Conservation (phyloP, 2,329 filamentous ascomycete genomes). For the Talaromyces sp. region DNA sequence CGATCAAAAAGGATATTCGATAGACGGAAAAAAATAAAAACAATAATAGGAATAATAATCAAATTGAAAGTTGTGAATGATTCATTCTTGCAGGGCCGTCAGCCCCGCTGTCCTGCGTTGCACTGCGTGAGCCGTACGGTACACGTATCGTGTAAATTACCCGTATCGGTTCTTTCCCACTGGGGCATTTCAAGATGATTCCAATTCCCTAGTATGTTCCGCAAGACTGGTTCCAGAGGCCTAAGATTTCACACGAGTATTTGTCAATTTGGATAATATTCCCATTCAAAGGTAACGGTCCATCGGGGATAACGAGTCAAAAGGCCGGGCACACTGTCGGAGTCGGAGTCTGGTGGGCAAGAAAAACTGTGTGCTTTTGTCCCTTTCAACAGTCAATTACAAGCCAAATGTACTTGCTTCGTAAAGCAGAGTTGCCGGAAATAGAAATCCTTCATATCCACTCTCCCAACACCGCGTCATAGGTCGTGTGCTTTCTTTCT, state of each 20-base stretch:
- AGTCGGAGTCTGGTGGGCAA: background rate
- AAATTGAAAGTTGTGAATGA: background rate
- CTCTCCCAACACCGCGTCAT: background rate
- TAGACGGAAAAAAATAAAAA: background rate
- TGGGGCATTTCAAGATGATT: background rate
- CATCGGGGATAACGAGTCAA: background rate
- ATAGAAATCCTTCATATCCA: background rate
- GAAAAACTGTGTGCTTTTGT: too few relatives aligned
- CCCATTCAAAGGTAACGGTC: background rate
- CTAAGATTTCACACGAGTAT: background rate
- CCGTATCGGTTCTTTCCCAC: background rate
- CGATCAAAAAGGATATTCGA: background rate
- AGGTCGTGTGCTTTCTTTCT: background rate
- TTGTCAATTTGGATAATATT: background rate
- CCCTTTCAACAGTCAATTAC: too few relatives aligned
- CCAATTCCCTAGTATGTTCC: background rate
- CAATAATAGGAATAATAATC: background rate
- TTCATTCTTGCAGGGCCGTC: background rate
- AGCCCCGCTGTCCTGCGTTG: background rate
- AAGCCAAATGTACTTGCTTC: background rate
- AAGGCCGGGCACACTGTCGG: background rate
- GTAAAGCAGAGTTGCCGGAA: background rate
- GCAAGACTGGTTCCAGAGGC: background rate
- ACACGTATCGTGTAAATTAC: background rate
- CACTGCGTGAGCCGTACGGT: background rate